Conservation (phyloP, 2,329 filamentous ascomycete species). For the Fusarium chuoi region DNA sequence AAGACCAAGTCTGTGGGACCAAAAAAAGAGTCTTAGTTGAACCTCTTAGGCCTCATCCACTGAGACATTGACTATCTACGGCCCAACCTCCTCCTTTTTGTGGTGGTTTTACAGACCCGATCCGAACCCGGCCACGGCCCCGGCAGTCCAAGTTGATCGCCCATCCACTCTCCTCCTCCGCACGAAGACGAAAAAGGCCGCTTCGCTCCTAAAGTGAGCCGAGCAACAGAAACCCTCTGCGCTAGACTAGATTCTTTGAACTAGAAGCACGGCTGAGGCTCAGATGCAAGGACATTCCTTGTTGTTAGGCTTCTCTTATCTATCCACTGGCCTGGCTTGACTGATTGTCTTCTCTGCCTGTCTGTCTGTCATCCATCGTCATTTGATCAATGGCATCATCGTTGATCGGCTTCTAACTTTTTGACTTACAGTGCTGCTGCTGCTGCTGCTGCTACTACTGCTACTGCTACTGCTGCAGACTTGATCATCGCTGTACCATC, state of each 20-base stretch:
- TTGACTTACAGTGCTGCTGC: background rate
- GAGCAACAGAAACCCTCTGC: background rate
- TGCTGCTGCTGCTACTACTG: background rate
- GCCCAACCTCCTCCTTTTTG: constrained; percentile 34
- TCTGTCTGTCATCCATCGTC: constrained; percentile 20
- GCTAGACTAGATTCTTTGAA: constrained; percentile 20
- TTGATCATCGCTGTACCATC: constrained; percentile 25
- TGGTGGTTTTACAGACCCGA: constrained; percentile 23
- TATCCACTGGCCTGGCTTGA: constrained; percentile 7
- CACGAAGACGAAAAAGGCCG: constrained; percentile 25
- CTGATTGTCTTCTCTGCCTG: constrained; percentile 11
- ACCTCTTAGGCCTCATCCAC: constrained; percentile 19
- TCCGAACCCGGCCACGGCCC: constrained; percentile 42
- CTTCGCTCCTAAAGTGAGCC: constrained; percentile 3
- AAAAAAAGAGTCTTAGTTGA: background rate
- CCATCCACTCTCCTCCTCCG: constrained; percentile 25
- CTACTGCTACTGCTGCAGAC: no score
- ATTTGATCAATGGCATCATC: constrained; percentile 24
- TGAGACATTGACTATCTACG: constrained; percentile 24
- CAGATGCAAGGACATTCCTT: constrained; percentile 34
- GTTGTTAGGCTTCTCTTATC: constrained; percentile 14
- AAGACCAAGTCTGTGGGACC: background rate
- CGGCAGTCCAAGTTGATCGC: constrained; percentile 24
- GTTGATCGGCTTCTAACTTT: constrained; percentile 1
- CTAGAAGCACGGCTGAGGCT: constrained; percentile 29